Percentiles rank a stretch among this genome's conserved stretches.
Evolutionary conservation across 495 filamentous ascomycete genomes (phyloP).

Genomic region (Oleoguttula mirabilis): DNA sequence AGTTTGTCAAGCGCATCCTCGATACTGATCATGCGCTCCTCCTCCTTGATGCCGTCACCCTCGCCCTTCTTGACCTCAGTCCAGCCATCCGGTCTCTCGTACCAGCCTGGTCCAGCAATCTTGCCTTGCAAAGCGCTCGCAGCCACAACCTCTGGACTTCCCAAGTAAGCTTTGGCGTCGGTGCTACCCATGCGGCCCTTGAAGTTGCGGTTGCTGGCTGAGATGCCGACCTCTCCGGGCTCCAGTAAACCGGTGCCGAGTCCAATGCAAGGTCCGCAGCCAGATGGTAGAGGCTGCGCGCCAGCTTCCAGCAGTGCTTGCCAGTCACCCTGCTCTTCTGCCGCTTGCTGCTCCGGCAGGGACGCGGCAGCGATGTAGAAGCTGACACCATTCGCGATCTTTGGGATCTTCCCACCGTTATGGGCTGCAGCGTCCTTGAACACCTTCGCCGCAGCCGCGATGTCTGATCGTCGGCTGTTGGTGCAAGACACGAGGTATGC

Average conservation of each 20-base stretch:
- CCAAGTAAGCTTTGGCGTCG: constrained; percentile 78
- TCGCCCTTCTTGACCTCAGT: constrained; percentile 57
- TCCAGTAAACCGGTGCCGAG: constrained; percentile 76
- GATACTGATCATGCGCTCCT: constrained; percentile 48
- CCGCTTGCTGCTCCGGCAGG: constrained; percentile 59
- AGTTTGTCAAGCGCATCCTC: constrained; percentile 59
- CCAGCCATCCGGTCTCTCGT: constrained; percentile 54
- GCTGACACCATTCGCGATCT: constrained; percentile 65
- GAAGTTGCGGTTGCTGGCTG: constrained; percentile 82
- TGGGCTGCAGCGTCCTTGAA: constrained; percentile 64
- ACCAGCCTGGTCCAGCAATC: constrained; percentile 72
- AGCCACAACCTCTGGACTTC: constrained; percentile 82
- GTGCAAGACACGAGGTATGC: constrained; percentile 90
- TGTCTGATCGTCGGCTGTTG: constrained; percentile 72
- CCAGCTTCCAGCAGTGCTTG: constrained; percentile 71
- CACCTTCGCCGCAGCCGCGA: constrained; percentile 71
- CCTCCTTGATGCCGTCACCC: constrained; percentile 51
- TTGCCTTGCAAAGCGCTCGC: constrained; percentile 70
- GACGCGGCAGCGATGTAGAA: constrained; percentile 92
- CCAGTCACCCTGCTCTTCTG: constrained; percentile 81
- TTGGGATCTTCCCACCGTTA: constrained; percentile 46
- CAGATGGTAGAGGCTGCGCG: constrained; percentile 59
- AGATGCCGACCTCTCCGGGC: constrained; percentile 79
- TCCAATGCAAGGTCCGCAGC: constrained; percentile 86
- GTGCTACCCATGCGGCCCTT: constrained; percentile 82